Evolutionary conservation across 495 filamentous ascomycete genomes (phyloP).

Genomic region (Tuber magnatum): DNA sequence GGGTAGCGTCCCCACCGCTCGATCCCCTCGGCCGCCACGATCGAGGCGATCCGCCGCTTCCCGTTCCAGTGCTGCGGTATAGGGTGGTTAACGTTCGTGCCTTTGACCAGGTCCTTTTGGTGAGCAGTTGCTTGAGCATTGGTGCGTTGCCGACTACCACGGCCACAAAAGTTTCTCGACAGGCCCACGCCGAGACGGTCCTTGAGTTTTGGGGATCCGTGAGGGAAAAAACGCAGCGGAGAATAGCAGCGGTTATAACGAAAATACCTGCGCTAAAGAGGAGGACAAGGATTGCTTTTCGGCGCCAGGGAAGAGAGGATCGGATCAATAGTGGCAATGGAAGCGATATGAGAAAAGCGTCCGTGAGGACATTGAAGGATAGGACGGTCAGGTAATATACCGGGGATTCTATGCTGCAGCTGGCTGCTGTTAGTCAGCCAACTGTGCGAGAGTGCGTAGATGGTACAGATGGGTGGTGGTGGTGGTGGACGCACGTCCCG

Average conservation of each 20-base stretch:
- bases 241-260: slow-evolving; percentile 54
- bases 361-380: slow-evolving; percentile 9
- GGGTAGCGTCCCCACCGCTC: background rate
- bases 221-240: slow-evolving; percentile 54
- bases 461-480: background rate
- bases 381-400: slow-evolving; percentile 37
- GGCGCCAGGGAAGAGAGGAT: slow-evolving; percentile 47
- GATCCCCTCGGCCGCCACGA: background rate
- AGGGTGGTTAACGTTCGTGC: background rate
- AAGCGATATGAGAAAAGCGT: slow-evolving; percentile 12
- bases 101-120: slow-evolving; percentile 1
- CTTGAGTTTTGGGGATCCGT: slow-evolving; percentile 36
- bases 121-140: slow-evolving; percentile 53
- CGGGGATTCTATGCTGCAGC: slow-evolving; percentile 45
- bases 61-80: background rate
- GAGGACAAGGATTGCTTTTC: slow-evolving; percentile 51
- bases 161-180: slow-evolving; percentile 58
- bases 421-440: slow-evolving; percentile 24
- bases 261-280: slow-evolving; percentile 57
- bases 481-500: slow-evolving; percentile 47
- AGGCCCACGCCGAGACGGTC: slow-evolving; percentile 55
- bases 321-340: slow-evolving; percentile 49
- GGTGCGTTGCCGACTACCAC: slow-evolving; percentile 55
- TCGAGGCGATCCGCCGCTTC: background rate
- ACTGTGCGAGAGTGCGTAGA: slow-evolving; percentile 7